Percentiles rank a stretch among this genome's conserved stretches.
Evolutionary conservation across 352 stramenopile species (phyloP).

Genomic region (Saprolegnia parasitica): DNA sequence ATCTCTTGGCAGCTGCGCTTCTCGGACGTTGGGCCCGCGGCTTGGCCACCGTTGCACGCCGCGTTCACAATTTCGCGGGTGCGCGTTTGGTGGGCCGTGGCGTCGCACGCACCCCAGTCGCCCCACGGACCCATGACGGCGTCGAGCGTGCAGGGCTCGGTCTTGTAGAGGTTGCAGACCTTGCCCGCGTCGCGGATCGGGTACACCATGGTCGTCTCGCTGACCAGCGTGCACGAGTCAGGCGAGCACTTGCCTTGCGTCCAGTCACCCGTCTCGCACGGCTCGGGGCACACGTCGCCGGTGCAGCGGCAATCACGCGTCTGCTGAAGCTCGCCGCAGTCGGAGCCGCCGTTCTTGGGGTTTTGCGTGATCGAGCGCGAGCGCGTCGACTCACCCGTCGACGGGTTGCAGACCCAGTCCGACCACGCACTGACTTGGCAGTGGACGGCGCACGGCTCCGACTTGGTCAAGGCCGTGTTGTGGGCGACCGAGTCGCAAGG

Average conservation of each 20-base stretch:
- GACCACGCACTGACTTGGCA: conserved; percentile 4
- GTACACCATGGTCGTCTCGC: conserved; percentile 2
- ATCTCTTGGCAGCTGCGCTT: conserved; percentile 3
- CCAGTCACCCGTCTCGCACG: conserved; percentile 9
- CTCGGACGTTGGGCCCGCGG: neutral
- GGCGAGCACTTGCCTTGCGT: neutral
- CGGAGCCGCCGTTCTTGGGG: conserved; percentile 3
- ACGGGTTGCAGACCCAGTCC: conserved; percentile 5
- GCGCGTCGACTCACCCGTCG: neutral
- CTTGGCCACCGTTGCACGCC: conserved; percentile 7
- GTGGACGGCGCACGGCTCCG: conserved; percentile 11
- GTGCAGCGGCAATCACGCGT: neutral
- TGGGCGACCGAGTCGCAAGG: conserved; percentile 19
- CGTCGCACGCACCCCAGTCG: conserved; percentile 18
- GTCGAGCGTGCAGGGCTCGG: conserved; percentile 16
- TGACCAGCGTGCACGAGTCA: conserved; percentile 3
- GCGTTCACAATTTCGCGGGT: neutral
- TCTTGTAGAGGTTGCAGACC: conserved; percentile 8
- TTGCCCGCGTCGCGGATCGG: conserved; percentile 8
- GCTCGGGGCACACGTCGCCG: neutral
- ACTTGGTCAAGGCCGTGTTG: conserved; percentile 8
- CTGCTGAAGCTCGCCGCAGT: neutral
- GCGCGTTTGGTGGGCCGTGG: conserved; percentile 8
- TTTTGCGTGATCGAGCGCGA: neutral
- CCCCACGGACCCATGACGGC: neutral